Conservation (phyloP, 257 asterid species). For the Primulina huaijiensis region DNA sequence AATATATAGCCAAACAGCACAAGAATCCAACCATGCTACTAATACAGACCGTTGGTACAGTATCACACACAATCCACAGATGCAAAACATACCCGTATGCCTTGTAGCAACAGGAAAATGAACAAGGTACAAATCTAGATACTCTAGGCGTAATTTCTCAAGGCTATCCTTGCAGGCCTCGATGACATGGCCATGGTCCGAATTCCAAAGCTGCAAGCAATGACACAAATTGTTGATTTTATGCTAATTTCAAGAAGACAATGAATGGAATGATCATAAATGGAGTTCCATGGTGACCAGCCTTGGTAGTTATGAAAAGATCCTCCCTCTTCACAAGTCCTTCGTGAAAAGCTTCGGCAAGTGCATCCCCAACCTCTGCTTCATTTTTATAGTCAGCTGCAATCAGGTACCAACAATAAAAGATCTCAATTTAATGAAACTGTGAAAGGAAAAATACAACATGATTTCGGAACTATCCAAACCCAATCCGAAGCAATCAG, state of each 20-base stretch:
- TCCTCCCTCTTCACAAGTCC: constrained; percentile 63
- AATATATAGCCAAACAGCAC: neutral
- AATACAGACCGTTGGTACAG: neutral
- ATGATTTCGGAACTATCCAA: neutral
- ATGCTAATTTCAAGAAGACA: neutral
- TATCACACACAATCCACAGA: too few species aligned
- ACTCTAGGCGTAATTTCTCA: constrained; percentile 50
- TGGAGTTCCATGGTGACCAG: constrained; percentile 10
- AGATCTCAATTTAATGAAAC: neutral
- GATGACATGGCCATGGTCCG: constrained; percentile 64
- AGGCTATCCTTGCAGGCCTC: constrained; percentile 71
- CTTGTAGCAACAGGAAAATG: constrained; percentile 68
- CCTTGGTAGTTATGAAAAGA: constrained; percentile 68
- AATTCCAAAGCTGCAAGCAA: constrained; percentile 58
- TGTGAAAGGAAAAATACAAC: neutral
- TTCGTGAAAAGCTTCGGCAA: constrained; percentile 46
- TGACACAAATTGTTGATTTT: neutral
- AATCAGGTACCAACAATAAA: constrained; percentile 14
- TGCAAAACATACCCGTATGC: constrained; percentile 48
- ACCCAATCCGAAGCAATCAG: neutral
- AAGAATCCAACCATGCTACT: neutral
- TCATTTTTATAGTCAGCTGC: constrained; percentile 70
- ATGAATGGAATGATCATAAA: neutral
- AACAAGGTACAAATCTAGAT: constrained; percentile 61
- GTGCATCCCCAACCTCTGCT: constrained; percentile 66